Evolutionary conservation across 495 filamentous ascomycete genomes (phyloP).

Genomic region (Penicillium egyptiacum): DNA sequence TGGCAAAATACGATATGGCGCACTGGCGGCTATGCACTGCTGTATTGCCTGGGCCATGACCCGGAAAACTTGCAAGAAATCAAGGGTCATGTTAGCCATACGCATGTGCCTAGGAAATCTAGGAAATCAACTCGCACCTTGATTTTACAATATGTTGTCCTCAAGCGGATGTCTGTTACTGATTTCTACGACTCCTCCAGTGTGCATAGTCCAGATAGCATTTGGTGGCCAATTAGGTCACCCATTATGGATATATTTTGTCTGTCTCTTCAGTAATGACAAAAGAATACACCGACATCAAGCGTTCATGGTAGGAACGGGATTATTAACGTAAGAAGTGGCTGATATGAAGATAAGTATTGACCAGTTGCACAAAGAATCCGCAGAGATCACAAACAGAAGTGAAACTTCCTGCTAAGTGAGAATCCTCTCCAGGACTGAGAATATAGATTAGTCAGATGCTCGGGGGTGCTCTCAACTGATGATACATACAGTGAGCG

Average conservation of each 20-base stretch:
- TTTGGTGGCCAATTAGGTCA: not conserved
- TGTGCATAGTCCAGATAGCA: not conserved
- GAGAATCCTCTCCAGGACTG: not conserved
- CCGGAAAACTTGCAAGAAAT: no score
- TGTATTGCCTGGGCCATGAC: no score
- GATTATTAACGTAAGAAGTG: not conserved
- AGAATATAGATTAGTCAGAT: not conserved
- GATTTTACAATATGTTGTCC: no score
- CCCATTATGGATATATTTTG: not conserved
- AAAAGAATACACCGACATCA: not conserved
- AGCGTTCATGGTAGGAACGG: not conserved
- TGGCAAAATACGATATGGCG: no score
- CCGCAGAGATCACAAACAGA: not conserved
- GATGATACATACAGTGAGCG: not conserved
- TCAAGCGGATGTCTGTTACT: no score
- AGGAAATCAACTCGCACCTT: no score
- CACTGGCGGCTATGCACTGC: no score
- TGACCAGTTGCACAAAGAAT: not conserved
- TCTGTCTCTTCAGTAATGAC: not conserved
- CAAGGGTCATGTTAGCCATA: no score
- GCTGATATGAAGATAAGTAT: not conserved
- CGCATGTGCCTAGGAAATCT: no score
- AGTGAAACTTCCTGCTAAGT: not conserved
- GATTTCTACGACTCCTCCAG: no score
- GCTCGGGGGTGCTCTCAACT: rapidly evolving